phyloP scores from a whole-genome alignment of 1,139 yeast genomes.

The Yamadazyma diddensiae region DNA sequence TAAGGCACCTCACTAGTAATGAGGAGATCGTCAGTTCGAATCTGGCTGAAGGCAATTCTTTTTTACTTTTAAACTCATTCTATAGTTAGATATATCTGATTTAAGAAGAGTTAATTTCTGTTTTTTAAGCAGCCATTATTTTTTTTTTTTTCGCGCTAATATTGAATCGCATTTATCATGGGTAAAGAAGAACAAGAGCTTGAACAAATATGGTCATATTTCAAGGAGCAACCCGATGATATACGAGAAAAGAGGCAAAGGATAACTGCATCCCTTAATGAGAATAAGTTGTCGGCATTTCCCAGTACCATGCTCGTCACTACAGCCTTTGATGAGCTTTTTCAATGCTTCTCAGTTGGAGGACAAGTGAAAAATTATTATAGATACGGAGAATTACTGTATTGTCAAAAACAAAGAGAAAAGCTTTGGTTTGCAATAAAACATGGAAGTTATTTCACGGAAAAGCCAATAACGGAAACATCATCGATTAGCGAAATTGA shows the following conservation, averaged over 20 bases:
- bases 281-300: slow-evolving; percentile 28
- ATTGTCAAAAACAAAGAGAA: slow-evolving; percentile 66
- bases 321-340: slow-evolving; percentile 82
- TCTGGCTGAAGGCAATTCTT: slow-evolving; percentile 70
- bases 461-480: slow-evolving; percentile 29
- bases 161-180: too few species aligned
- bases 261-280: slow-evolving; percentile 25
- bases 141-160: neutral
- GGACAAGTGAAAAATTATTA: slow-evolving; percentile 84
- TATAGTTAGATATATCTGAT: too few species aligned
- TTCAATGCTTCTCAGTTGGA: slow-evolving; percentile 84
- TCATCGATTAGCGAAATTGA: slow-evolving; percentile 43
- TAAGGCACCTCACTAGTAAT: slow-evolving; percentile 92
- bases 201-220: slow-evolving; percentile 31
- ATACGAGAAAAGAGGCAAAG: slow-evolving; percentile 30
- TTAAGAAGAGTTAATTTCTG: neutral
- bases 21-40: slow-evolving; percentile 89
- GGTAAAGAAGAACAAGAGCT: slow-evolving; percentile 26
- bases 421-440: slow-evolving; percentile 80
- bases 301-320: slow-evolving; percentile 42
- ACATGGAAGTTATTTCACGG: slow-evolving; percentile 39
- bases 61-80: slow-evolving; percentile 9
- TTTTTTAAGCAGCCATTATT: too few species aligned
- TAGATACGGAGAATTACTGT: slow-evolving; percentile 72
- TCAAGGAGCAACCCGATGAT: slow-evolving; percentile 35